Percentiles rank a stretch among this genome's conserved stretches.
phyloP scores from a whole-genome alignment of 768 basidiomycete species.

The Leccinum ochraceum region DNA sequence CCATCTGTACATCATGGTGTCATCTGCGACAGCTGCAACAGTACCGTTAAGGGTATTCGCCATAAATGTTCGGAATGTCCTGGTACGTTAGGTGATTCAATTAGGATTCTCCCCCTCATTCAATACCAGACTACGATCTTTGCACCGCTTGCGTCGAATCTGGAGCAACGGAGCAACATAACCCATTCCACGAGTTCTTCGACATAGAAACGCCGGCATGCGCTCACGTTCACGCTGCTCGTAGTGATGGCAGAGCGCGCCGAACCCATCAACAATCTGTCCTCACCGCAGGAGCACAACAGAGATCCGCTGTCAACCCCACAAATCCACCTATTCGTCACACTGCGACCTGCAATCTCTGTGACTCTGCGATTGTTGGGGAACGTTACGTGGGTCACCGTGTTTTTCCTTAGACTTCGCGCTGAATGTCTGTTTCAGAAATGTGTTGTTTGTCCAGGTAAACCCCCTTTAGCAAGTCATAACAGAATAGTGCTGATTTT shows the following conservation, averaged over 20 bases:
- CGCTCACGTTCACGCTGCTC: constrained; percentile 64
- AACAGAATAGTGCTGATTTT: constrained; percentile 9
- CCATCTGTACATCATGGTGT: constrained; percentile 53
- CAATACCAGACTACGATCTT: constrained; percentile 63
- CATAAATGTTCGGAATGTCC: constrained; percentile 83
- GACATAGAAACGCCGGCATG: constrained; percentile 65
- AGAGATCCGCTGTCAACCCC: not conserved
- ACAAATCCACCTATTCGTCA: constrained; percentile 45
- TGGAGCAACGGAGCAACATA: constrained; percentile 53
- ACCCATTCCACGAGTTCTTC: constrained; percentile 70
- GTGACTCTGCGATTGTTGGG: constrained; percentile 69
- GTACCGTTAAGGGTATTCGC: constrained; percentile 60
- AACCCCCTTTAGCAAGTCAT: not conserved
- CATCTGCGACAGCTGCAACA: constrained; percentile 65
- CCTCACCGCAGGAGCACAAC: not conserved
- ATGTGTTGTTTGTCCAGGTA: constrained; percentile 68
- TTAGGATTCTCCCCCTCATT: not conserved
- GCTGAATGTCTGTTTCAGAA: constrained; percentile 49
- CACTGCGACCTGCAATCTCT: constrained; percentile 72
- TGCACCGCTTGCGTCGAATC: constrained; percentile 57
- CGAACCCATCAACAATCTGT: constrained; percentile 4
- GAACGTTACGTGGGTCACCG: constrained; percentile 62
- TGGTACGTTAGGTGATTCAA: constrained; percentile 40
- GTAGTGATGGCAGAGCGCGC: constrained; percentile 34
- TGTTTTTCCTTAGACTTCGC: not conserved